Evolutionary conservation across 176 grass and related monocot genomes (phyloP), one percentile per base, ranked within the genome.

Genomic region (Luzula sylvatica): DNA sequence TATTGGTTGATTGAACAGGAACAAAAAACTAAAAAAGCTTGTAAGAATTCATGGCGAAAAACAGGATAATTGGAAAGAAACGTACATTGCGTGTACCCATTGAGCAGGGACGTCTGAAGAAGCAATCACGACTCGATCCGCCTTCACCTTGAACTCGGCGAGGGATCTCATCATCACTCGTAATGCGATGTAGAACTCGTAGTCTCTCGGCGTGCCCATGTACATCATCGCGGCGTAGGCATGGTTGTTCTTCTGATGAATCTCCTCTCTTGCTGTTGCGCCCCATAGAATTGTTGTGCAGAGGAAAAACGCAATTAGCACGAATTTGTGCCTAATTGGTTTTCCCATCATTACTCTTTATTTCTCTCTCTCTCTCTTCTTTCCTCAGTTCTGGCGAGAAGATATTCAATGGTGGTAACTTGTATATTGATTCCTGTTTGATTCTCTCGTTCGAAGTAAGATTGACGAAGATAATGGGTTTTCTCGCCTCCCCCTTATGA

Each of bases 151-250:
- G 68, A 96, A 46, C 50, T 43, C 53, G 14, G 64, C 65, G 14
- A 96, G 84, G 26, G 83, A 78, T 45, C 90, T 74, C 90, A 96
- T 96, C 90, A 96, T 96, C 15, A 96, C 90, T 32, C 90, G 61
- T 67, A 83, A 73, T 23, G 90, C 90, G 13, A 89, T 80, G 67
- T 89, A 89, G 81, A 96, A 96, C 74, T 96, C 90, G 77, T 96
- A 96, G 61, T 96, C 90, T 72, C 90, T 69, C 57, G 90, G 81
- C 63, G 90, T 96, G 23, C 90, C 90, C 90, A 96, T 89, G 81
- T 96, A 96, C 90, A 96, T 96, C 85, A 96, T 96, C 25, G 90
- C 90, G n/a, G 80, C 90, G 67, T 96, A 96, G 13, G 90, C 90
- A 41, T 96, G 70, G 21, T 67, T 63, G 44, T 78, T 73, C 26